Base-by-base conservation (phyloP, 2,329 filamentous ascomycete species). In the Geosmithia morbida region DNA sequence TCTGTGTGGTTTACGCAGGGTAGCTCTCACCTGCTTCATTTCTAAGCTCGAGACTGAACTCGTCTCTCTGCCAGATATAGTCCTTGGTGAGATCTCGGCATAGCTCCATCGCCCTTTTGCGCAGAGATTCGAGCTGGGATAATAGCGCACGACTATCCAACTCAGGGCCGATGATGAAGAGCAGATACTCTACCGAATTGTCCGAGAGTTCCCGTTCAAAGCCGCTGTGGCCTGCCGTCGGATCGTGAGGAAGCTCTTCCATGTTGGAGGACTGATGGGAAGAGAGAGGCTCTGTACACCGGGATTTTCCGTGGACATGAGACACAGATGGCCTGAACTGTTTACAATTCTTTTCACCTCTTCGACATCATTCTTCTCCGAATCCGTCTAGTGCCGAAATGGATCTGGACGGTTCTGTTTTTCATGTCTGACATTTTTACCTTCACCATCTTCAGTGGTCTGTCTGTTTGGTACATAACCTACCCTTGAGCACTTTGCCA, bases 11-110 rank as follows among this genome's bases (percentile, higher is more conserved):
- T 33, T 37, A 37, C 16, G 10, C 30, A 18, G 13, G 20, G 10
- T 7, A 11, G 3, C 13, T 13, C 68, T 56, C 60, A 81, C 81
- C 79, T 56, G 70, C 63, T 19, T 70, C 66, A 47, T 65, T 83
- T 64, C 70, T 83, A 56, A 70, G 70, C 17, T 83, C 76, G 6
- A 95, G 66, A n/a, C 71, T 74, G 52, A 98, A 89, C 0, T 71
- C 67, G 47, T 95, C 88, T 13, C 88, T 79, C 61, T 98, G 92
- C 92, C 92, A 98, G 51, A 98, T 94, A 56, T 96, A 95, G 51
- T 86, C 82, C 54, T 78, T 81, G n/a, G 90, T 71, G 7, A 87
- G 66, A 2, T 72, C 68, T 42, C 77, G 78, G 4, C 65, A 61
- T n/a, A 92, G 64, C 26, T 79, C 71, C 2, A 74, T 65, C 1